Evolutionary conservation across 768 basidiomycete genomes (phyloP), one percentile per base, ranked within the genome.

Genomic region (Leucosporidium creatinivorum): DNA sequence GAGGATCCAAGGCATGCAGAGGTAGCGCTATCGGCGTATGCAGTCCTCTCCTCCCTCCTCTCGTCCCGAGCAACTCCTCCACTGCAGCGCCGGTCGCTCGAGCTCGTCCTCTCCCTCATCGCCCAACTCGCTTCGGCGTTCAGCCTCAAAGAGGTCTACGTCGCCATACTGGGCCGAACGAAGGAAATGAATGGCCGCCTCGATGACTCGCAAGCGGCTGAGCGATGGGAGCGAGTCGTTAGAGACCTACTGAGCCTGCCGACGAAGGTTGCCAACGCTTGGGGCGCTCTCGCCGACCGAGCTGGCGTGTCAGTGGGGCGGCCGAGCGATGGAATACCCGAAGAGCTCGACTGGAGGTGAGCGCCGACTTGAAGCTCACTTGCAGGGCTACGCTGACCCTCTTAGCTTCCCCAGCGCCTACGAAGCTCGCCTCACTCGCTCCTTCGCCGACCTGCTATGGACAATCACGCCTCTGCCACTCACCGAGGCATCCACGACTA

Each of bases 201-300:
- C 33, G 10, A 12, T 12, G 17, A 48, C 18, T 26, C 57, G 3
- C n/a, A 69, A 39, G 67, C 60, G 33, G 54, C n/a, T 15, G 60
- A 76, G 21, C 60, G 64, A 55, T 96, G 93, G 93, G 88, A 89
- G 70, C 87, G 91, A 71, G 85, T 83, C 70, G 84, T 93, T 28
- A 84, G 84, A 39, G 82, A 84, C 66, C 62, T 86, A 3, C 80
- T 86, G 59, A 81, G 84, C 21, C 78, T 93, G 12, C 91, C 93
- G 44, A 80, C 81, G n/a, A 91, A 86, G 77, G 84, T 88, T 12
- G 86, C 88, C 28, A 96, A 97, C 78, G 83, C 84, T 3, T 70
- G 75, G 68, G 75, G 69, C 44, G 25, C 25, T 1, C 3, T 44
- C 8, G 28, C 51, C 10, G 39, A 44, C 39, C 39, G 39, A 44